Base-by-base conservation (phyloP, 1,139 yeast genomes). In the Candida mesenterica region DNA sequence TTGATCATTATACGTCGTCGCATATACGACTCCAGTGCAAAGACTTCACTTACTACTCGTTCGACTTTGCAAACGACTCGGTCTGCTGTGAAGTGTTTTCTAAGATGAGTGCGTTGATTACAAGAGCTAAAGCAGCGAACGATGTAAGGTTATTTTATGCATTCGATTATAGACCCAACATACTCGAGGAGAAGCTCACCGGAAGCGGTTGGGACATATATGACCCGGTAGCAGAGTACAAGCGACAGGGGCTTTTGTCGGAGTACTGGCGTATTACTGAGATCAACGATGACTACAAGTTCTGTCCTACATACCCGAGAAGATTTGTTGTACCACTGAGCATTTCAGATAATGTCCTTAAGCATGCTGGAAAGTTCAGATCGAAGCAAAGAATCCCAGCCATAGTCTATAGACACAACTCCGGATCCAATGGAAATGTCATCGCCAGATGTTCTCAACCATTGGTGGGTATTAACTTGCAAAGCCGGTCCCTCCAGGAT, bases 361-460 rank as follows among this genome's bases (percentile, higher is more conserved):
- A 76, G 35, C 92, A 92, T 53, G 95, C 96, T 0, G 81, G 85
- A 6, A 84, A 84, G 51, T 90, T 80, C 55, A 66, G 98, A 34
- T 88, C 97, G 1, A 90, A 90, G 55, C 78, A 76, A 40, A 67
- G 98, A 44, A 75, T 92, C 5, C 97, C 98, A 0, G 86, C 81
- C 0, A 64, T 92, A 28, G 77, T 90, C 1, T 92, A 89, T 57
- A 82, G 75, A 49, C 89, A 89, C 56, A 60, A 75, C 37, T 51
- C 50, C 4, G 59, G 61, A 15, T 63, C 71, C 33, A 87, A 86
- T 53, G 80, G 80, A 1, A 83, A 95, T 52, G 76, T 92, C 2
- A 89, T 92, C 20, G 83, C 94, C 0, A 67, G 98, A 41, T 87
- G 96, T 49, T 73, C 97, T 1, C 98, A 92, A 59, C 98, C 98